Evolutionary conservation across 495 filamentous ascomycete genomes (phyloP), one percentile per base, ranked within the genome.

Genomic region (Rostrohypoxylon terebratum): DNA sequence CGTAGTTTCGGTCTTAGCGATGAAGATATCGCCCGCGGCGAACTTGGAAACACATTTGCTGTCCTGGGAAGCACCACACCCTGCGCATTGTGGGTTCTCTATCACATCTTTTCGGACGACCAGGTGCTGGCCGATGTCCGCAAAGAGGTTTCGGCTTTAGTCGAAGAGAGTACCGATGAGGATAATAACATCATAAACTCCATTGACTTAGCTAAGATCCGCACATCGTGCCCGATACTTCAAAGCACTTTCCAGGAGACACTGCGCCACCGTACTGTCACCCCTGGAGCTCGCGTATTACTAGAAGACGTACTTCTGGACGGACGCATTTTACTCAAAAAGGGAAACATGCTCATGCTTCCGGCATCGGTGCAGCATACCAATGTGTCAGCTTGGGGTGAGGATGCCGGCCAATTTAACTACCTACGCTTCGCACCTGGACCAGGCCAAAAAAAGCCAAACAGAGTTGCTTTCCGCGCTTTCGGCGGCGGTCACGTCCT

Each of bases 401-500:
- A 68, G 0, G 54, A 72, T 40, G 77, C 65, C 0, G 33, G 33
- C 0, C 25, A 73, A 16, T 82, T 82, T 45, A 69, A 81, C 44
- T 73, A 77, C 33, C 33, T 74, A 6, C 77, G 79, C 5, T 82
- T 81, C 40, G 45, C 66, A 14, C 65, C 55, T n/a, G 14, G 23
- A 34, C 44, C 18, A 16, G 13, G 61, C 13, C 62, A 51, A 7
- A 61, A 67, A 54, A 78, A 73, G 54, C 68, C 53, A 0, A 77
- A 76, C 34, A 63, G 59, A 0, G 63, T 68, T 2, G 81, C 78
- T 1, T 84, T 82, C 64, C 71, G 79, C 6, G 69, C 72, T 0
- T 83, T 79, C 21, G 80, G 79, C 7, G 78, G 78, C 21, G 75
- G 76, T 3, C 64, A 74, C 3, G 63, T 76, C 7, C 59, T 82